Conservation (phyloP, 768 basidiomycete genomes). For the Mycena polygramma region DNA sequence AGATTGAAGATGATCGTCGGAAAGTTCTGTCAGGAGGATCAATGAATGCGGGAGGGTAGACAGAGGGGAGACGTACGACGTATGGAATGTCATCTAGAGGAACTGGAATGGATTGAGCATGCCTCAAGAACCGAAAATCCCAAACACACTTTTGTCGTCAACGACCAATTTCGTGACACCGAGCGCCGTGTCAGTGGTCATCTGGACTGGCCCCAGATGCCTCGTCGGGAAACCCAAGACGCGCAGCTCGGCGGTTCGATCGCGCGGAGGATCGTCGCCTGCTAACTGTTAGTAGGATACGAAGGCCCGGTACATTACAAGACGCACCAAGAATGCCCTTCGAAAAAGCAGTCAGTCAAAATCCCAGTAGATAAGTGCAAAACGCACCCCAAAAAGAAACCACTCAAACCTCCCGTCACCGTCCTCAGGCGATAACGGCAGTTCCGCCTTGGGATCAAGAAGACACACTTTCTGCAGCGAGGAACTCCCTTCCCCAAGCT, state of each 20-base stretch:
- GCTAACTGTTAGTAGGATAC: no score
- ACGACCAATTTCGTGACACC: slow-evolving; percentile 91
- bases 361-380: background rate
- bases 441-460: slow-evolving; percentile 90
- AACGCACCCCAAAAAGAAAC: slow-evolving; percentile 83
- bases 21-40: slow-evolving; percentile 71
- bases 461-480: slow-evolving; percentile 82
- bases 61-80: slow-evolving; percentile 61
- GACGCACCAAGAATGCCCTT: slow-evolving; percentile 33
- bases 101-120: slow-evolving; percentile 50
- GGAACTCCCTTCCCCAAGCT: slow-evolving; percentile 44
- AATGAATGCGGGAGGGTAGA: background rate
- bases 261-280: slow-evolving; percentile 97
- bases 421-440: slow-evolving; percentile 80
- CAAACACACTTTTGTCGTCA: slow-evolving; percentile 69
- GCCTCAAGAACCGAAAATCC: background rate
- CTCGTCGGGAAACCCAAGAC: slow-evolving; percentile 88
- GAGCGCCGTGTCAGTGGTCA: slow-evolving; percentile 98
- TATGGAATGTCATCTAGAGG: slow-evolving; percentile 81
- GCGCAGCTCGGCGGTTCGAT: slow-evolving; percentile 91
- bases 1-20: slow-evolving; percentile 91
- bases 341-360: background rate
- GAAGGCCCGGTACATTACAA: no score
- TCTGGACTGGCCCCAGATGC: slow-evolving; percentile 90
- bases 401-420: slow-evolving; percentile 81